Conservation (phyloP, 2,329 filamentous ascomycete genomes). For the Colletotrichum sp. region DNA sequence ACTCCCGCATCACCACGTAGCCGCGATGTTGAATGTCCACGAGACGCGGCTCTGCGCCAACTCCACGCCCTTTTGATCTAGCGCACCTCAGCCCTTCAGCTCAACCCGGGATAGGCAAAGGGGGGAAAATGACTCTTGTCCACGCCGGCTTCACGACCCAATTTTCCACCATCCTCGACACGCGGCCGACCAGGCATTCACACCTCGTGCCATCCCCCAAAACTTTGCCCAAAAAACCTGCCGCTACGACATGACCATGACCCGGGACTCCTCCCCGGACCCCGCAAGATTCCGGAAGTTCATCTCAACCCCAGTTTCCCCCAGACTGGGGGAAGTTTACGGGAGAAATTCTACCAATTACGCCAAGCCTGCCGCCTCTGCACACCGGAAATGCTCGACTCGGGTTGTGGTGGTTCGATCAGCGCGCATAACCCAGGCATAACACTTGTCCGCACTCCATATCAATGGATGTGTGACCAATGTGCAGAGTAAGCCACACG, state of each 20-base stretch:
- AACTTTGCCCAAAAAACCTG: not conserved
- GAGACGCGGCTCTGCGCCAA: not conserved
- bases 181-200: not conserved
- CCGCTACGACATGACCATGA: not conserved
- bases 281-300: slow-evolving; percentile 3
- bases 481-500: not conserved
- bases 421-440: not conserved
- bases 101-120: not conserved
- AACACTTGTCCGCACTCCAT: not conserved
- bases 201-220: not conserved
- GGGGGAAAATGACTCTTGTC: not conserved
- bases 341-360: not conserved
- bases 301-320: slow-evolving; percentile 11
- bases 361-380: not conserved
- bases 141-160: not conserved
- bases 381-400: not conserved
- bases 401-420: not conserved
- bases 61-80: not conserved
- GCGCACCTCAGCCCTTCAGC: not conserved
- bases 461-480: not conserved
- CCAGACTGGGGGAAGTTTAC: slow-evolving; percentile 6
- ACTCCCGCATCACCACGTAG: not conserved
- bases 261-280: slow-evolving; percentile 6
- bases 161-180: not conserved
- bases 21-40: not conserved